A percentile compares a stretch with the other conserved stretches of the same genome.
Conservation (phyloP, 75 land plant species). For the Selaginella moellendorffii region DNA sequence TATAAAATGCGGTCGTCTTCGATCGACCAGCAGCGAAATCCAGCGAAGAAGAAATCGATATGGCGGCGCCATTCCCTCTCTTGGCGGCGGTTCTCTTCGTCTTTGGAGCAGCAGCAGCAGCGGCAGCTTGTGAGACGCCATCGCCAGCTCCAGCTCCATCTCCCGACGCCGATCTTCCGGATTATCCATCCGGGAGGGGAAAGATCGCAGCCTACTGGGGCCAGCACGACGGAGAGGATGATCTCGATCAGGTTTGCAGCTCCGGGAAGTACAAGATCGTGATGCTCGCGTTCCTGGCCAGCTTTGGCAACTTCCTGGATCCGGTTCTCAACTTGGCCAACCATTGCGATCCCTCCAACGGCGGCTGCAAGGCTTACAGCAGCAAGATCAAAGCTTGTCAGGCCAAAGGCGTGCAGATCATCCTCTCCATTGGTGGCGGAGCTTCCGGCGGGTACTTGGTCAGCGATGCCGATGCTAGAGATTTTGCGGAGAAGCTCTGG, state of each 20-base stretch:
- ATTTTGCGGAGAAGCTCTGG: conserved; percentile 39
- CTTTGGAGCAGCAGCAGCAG: no score
- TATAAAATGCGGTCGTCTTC: no score
- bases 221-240: neutral
- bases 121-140: no score
- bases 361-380: neutral
- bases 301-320: neutral
- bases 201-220: neutral
- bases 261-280: neutral
- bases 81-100: no score
- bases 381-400: neutral
- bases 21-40: no score
- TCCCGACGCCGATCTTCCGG: no score
- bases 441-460: conserved; percentile 27
- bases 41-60: no score
- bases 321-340: neutral
- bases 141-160: no score
- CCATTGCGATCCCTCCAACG: neutral
- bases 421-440: conserved; percentile 18
- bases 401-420: neutral
- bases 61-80: no score
- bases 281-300: neutral
- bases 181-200: no score
- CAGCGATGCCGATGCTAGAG: conserved; percentile 27
- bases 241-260: neutral